phyloP scores from a whole-genome alignment of 1,139 yeast species.

The Lodderomyces oxycetoniae region DNA sequence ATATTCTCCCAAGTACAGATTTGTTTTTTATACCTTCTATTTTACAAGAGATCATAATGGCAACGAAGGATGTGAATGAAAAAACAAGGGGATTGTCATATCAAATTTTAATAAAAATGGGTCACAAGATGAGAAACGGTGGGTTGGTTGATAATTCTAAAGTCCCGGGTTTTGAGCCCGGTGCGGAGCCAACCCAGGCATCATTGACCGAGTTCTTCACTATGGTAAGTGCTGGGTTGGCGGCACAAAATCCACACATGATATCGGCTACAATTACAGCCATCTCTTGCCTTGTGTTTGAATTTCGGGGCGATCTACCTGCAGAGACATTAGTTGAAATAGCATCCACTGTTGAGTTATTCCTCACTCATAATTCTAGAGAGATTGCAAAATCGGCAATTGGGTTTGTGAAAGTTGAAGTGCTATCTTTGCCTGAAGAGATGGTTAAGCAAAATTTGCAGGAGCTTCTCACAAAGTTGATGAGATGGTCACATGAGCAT shows the following conservation, averaged over 20 bases:
- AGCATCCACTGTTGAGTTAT: constrained; percentile 83
- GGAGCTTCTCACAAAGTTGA: constrained; percentile 61
- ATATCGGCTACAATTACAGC: constrained; percentile 94
- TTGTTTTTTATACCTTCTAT: constrained; percentile 76
- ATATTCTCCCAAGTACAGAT: constrained; percentile 56
- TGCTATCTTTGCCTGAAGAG: constrained; percentile 78
- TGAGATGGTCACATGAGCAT: constrained; percentile 95
- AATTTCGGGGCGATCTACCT: constrained; percentile 64
- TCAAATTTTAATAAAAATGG: constrained; percentile 74
- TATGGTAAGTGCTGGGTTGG: constrained; percentile 94
- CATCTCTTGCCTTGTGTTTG: constrained; percentile 78
- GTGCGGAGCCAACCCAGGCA: constrained; percentile 61
- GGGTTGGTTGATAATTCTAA: constrained; percentile 61
- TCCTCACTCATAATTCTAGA: constrained; percentile 83
- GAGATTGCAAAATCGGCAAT: constrained; percentile 93
- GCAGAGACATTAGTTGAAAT: constrained; percentile 62
- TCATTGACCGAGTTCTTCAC: constrained; percentile 79
- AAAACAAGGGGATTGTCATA: constrained; percentile 84
- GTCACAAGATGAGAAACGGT: constrained; percentile 68
- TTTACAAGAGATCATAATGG: constrained; percentile 81
- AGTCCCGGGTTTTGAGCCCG: constrained; percentile 64
- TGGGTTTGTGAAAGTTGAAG: constrained; percentile 91
- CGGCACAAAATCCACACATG: constrained; percentile 92
- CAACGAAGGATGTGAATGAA: constrained; percentile 92
- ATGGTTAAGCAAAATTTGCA: constrained; percentile 63